A percentile compares a stretch with the other conserved stretches of the same genome.
phyloP scores from a whole-genome alignment of 305 asterid species.

The Stenogyne calaminthoides region DNA sequence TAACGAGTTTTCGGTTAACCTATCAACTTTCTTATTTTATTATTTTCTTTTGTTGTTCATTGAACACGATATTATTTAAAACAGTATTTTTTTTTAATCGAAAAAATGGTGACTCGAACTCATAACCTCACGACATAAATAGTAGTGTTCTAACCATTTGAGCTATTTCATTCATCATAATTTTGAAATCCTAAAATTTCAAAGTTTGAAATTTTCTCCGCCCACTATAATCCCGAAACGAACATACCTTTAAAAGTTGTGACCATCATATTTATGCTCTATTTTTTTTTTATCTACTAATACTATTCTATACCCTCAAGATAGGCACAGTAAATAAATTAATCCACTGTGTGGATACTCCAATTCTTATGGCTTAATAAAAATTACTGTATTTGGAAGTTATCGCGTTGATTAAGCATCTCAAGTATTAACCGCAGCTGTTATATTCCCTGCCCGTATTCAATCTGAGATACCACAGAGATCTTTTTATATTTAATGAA shows the following conservation, averaged over 20 bases:
- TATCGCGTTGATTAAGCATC: slow-evolving; percentile 7
- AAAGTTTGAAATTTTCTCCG: no score
- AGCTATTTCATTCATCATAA: no score
- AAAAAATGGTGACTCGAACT: no score
- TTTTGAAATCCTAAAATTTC: no score
- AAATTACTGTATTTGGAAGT: slow-evolving; percentile 23
- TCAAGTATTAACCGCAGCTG: slow-evolving; percentile 7
- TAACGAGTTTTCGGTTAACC: background rate
- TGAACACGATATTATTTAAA: background rate
- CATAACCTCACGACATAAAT: no score
- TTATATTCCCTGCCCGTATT: slow-evolving; percentile 11
- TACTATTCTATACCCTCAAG: background rate
- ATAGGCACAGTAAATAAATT: slow-evolving; percentile 22
- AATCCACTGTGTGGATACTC: background rate
- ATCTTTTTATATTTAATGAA: slow-evolving; percentile 1
- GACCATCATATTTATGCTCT: slow-evolving; percentile 17
- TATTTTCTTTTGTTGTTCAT: no score
- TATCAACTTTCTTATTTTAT: no score
- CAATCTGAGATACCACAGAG: slow-evolving; percentile 10
- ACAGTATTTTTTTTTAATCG: no score
- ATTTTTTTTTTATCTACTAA: background rate
- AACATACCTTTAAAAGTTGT: slow-evolving; percentile 1
- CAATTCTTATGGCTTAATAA: background rate
- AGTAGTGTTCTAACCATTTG: no score
- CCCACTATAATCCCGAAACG: no score